Percentiles rank a stretch among this genome's conserved stretches.
phyloP scores from a whole-genome alignment of 495 filamentous ascomycete species.

The Podospora bellae-mahoneyi region DNA sequence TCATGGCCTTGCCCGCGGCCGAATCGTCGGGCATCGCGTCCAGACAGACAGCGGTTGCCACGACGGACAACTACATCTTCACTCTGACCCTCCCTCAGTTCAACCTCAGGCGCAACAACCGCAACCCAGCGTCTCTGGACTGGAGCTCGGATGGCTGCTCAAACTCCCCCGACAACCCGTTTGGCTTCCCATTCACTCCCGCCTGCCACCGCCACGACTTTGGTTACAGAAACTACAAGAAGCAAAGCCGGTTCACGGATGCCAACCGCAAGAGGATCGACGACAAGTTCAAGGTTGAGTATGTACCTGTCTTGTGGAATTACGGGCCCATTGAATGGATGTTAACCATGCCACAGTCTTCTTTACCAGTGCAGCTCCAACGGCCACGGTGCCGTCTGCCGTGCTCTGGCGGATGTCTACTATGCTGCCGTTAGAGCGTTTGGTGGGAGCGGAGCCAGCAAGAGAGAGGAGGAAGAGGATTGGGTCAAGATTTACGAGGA shows the following conservation, averaged over 20 bases:
- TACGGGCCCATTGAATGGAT: no score
- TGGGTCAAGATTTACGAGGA: constrained; percentile 32
- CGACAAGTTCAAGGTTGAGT: constrained; percentile 44
- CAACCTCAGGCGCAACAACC: constrained; percentile 28
- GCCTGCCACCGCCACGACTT: constrained; percentile 51
- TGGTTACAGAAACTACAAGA: constrained; percentile 46
- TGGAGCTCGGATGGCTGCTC: constrained; percentile 46
- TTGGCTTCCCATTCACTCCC: constrained; percentile 43
- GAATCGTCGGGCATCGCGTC: background rate
- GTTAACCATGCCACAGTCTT: constrained; percentile 29
- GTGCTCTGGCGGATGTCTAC: constrained; percentile 42
- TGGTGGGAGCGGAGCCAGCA: constrained; percentile 28
- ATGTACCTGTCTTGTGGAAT: constrained; percentile 2
- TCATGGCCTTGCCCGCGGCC: constrained; percentile 4
- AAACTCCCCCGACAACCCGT: constrained; percentile 42
- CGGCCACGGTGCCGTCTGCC: constrained; percentile 26
- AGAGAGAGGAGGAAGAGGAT: constrained; percentile 28
- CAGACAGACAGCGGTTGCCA: constrained; percentile 15
- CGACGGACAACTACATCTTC: constrained; percentile 41
- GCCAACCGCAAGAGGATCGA: constrained; percentile 38
- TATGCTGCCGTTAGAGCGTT: constrained; percentile 45
- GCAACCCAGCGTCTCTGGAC: constrained; percentile 35
- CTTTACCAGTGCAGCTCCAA: constrained; percentile 32
- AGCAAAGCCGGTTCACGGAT: constrained; percentile 40
- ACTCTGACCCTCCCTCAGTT: constrained; percentile 32